Conservation (phyloP, 2,329 filamentous ascomycete genomes). For the Penicillium sclerotiorum region DNA sequence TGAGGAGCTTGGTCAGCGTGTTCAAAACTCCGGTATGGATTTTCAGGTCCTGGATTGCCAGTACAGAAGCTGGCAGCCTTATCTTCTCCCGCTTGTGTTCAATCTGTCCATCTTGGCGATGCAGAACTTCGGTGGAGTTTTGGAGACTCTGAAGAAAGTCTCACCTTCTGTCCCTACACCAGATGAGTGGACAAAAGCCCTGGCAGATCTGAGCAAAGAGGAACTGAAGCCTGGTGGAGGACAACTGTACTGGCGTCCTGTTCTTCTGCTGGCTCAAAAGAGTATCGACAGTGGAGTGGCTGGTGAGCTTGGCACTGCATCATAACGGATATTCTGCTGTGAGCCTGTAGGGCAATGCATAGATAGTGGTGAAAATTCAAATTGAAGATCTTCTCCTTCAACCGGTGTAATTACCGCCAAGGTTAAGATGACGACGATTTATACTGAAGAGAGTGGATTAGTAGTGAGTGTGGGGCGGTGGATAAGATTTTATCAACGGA, state of each 20-base stretch:
- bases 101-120: neutral
- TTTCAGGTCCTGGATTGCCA: neutral
- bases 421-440: too few species aligned
- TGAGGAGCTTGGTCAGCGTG: constrained; percentile 1
- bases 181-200: neutral
- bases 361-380: too few species aligned
- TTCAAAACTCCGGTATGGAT: neutral
- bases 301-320: too few species aligned
- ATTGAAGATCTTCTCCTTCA: too few species aligned
- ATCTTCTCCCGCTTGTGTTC: neutral
- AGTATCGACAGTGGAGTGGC: too few species aligned
- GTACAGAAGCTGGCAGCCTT: neutral
- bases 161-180: neutral
- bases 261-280: neutral
- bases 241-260: constrained; percentile 1
- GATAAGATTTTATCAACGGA: neutral
- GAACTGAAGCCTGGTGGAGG: neutral
- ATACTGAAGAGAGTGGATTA: too few species aligned
- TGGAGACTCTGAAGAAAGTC: neutral
- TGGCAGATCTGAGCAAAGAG: neutral
- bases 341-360: too few species aligned
- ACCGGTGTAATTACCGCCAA: too few species aligned
- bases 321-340: too few species aligned
- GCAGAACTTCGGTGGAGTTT: neutral
- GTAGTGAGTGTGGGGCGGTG: constrained; percentile 1